A percentile compares a stretch with the other conserved stretches of the same genome.
Evolutionary conservation across 805 yeast genomes (phyloP).

Genomic region (Pichia gijzeniarum): DNA sequence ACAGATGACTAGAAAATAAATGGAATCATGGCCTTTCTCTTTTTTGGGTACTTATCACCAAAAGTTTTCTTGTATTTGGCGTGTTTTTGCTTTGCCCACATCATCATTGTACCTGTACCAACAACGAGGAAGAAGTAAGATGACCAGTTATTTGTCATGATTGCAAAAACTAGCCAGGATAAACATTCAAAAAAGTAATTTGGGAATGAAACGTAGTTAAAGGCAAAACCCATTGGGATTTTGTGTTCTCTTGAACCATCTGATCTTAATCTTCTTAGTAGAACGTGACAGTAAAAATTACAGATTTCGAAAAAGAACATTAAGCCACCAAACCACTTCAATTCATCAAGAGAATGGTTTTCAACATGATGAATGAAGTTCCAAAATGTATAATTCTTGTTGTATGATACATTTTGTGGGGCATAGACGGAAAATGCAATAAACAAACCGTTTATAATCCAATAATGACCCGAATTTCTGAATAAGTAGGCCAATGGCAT

Average conservation of each 20-base stretch:
- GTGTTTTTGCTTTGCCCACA: constrained; percentile 90
- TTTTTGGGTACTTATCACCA: constrained; percentile 72
- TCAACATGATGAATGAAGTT: constrained; percentile 40
- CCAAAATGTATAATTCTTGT: constrained; percentile 15
- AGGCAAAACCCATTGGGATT: constrained; percentile 82
- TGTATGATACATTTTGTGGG: constrained; percentile 20
- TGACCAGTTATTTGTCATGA: constrained; percentile 73
- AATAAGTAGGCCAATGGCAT: constrained; percentile 88
- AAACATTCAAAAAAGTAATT: constrained; percentile 86
- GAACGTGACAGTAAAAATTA: constrained; percentile 66
- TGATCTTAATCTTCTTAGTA: constrained; percentile 52
- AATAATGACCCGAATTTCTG: constrained; percentile 87
- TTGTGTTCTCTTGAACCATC: constrained; percentile 52
- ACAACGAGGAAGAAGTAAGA: constrained; percentile 65
- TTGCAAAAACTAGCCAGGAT: constrained; percentile 65
- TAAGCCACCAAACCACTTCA: constrained; percentile 33
- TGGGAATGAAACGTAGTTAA: constrained; percentile 79
- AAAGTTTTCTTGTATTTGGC: constrained; percentile 57
- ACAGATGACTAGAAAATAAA: constrained; percentile 41
- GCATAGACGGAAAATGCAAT: constrained; percentile 30
- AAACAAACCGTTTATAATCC: constrained; percentile 75
- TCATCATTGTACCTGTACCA: constrained; percentile 75
- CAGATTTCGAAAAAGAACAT: constrained; percentile 62
- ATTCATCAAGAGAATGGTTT: constrained; percentile 30
- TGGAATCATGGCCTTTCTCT: constrained; percentile 77